A percentile compares a stretch with the other conserved stretches of the same genome.
Evolutionary conservation across 176 grass and related monocot genomes (phyloP).

Genomic region (Calamus simplicifolius): DNA sequence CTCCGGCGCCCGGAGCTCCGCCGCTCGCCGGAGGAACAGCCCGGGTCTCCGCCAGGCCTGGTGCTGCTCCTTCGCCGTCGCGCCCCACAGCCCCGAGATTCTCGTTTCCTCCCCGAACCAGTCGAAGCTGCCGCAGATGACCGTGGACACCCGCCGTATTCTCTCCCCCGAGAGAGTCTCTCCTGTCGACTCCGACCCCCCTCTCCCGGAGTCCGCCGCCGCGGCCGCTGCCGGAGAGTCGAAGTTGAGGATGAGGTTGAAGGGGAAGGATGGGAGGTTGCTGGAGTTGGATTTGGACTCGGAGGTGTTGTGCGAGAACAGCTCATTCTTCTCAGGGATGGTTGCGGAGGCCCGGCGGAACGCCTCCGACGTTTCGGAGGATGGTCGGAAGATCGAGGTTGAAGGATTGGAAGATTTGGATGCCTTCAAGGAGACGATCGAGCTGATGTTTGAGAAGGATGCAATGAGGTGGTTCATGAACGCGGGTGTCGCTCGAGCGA

Average conservation of each 20-base stretch:
- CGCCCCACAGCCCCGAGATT: slow-evolving; percentile 28
- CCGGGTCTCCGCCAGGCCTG: slow-evolving; percentile 35
- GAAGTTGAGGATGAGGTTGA: slow-evolving; percentile 40
- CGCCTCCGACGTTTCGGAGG: background rate
- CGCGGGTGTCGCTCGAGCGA: slow-evolving; percentile 42
- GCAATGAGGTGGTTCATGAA: slow-evolving; percentile 43
- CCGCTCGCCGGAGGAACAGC: background rate
- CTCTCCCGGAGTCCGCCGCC: slow-evolving; percentile 26
- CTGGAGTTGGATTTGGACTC: slow-evolving; percentile 50
- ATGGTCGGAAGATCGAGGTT: slow-evolving; percentile 40
- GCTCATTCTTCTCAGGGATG: slow-evolving; percentile 41
- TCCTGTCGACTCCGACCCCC: slow-evolving; percentile 48
- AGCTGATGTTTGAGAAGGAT: slow-evolving; percentile 58
- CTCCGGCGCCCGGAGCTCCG: slow-evolving; percentile 16
- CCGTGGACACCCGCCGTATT: slow-evolving; percentile 48
- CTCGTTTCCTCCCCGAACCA: slow-evolving; percentile 29
- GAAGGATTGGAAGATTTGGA: slow-evolving; percentile 46
- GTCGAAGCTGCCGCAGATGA: background rate
- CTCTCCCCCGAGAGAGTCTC: slow-evolving; percentile 61
- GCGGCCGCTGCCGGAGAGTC: background rate
- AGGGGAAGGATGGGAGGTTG: slow-evolving; percentile 34
- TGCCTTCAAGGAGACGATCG: slow-evolving; percentile 56
- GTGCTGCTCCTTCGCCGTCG: slow-evolving; percentile 71
- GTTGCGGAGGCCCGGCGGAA: slow-evolving; percentile 13
- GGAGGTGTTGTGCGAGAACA: slow-evolving; percentile 39